Evolutionary conservation across 208 protist genomes (phyloP).

Genomic region (Leishmania arabica): DNA sequence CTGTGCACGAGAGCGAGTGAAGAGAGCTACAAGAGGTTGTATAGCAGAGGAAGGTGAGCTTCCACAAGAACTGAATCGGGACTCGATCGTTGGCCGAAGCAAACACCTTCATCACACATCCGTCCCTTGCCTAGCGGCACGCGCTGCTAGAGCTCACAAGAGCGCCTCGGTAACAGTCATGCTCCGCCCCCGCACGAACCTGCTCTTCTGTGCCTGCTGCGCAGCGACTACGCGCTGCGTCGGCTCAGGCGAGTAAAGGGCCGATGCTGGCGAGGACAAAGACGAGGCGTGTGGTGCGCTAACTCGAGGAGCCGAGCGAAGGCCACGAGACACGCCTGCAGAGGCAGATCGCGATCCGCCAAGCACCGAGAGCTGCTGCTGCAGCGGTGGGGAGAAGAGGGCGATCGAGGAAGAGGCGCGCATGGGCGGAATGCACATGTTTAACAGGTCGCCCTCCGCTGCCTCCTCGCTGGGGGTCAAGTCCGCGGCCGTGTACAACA

Average conservation of each 20-base stretch:
- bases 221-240: background rate
- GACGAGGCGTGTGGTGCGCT: background rate
- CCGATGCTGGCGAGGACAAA: background rate
- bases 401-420: background rate
- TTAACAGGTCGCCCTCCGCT: conserved; percentile 15
- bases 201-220: conserved; percentile 14
- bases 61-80: background rate
- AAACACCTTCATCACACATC: background rate
- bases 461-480: conserved; percentile 20
- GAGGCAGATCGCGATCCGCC: background rate
- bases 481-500: conserved; percentile 26
- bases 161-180: background rate
- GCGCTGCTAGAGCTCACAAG: background rate
- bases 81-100: background rate
- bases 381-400: background rate
- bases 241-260: background rate
- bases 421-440: conserved; percentile 7
- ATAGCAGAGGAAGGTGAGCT: background rate
- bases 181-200: background rate
- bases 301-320: background rate
- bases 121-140: background rate
- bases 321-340: background rate
- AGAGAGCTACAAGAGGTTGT: background rate
- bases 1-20: background rate
- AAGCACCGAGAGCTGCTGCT: background rate